phyloP scores from a whole-genome alignment of 2,329 filamentous ascomycete genomes.

The Emergomyces africanus region DNA sequence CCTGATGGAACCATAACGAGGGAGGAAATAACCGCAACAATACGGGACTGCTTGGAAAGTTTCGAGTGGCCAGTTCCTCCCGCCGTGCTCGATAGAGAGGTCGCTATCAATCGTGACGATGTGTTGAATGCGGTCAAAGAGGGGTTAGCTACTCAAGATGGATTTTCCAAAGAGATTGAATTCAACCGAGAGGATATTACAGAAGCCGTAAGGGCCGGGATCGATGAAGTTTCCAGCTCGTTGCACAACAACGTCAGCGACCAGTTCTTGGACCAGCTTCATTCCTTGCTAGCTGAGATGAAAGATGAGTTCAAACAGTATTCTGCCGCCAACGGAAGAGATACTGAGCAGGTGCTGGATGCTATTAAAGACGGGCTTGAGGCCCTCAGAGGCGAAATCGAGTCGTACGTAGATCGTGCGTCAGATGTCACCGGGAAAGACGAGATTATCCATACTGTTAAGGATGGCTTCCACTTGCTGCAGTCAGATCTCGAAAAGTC shows the following conservation, averaged over 20 bases:
- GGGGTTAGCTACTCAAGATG: constrained; percentile 91
- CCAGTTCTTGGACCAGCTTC: constrained; percentile 45
- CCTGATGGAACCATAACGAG: constrained; percentile 57
- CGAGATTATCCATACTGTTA: constrained; percentile 56
- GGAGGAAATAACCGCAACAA: constrained; percentile 71
- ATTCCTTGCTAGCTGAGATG: constrained; percentile 48
- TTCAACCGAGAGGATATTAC: constrained; percentile 3
- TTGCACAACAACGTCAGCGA: constrained; percentile 39
- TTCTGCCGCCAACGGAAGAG: constrained; percentile 61
- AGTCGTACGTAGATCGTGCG: constrained; percentile 63
- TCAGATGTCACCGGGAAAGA: constrained; percentile 59
- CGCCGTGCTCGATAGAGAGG: constrained; percentile 20
- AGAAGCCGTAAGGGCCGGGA: constrained; percentile 1
- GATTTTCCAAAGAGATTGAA: constrained; percentile 51
- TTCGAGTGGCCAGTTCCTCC: constrained; percentile 58
- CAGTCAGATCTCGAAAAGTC: constrained; percentile 45
- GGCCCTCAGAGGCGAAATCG: constrained; percentile 64
- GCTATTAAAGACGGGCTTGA: constrained; percentile 81
- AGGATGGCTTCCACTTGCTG: constrained; percentile 42
- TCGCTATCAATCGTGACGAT: constrained; percentile 47
- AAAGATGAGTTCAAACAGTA: constrained; percentile 62
- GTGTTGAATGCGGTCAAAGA: constrained; percentile 77
- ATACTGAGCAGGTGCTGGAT: constrained; percentile 80
- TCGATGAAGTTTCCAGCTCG: constrained; percentile 44
- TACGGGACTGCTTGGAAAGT: constrained; percentile 76